A percentile compares a stretch with the other conserved stretches of the same genome.
phyloP scores from a whole-genome alignment of 2,329 filamentous ascomycete genomes.

The Saccharata proteae region DNA sequence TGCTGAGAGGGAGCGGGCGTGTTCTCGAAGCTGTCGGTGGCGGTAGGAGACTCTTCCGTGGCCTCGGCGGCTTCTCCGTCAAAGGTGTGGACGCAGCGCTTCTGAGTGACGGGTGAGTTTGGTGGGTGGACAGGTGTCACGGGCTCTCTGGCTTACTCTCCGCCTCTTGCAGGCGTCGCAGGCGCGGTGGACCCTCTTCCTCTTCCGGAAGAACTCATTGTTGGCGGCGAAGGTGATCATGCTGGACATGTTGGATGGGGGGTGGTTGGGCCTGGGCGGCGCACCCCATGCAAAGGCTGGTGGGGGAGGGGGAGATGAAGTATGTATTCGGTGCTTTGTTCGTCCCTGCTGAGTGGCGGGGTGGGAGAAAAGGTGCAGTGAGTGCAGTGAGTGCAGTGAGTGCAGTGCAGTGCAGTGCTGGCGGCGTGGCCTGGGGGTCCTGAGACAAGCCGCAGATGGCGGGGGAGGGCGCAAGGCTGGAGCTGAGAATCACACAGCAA shows the following conservation, averaged over 20 bases:
- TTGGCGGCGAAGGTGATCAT: constrained; percentile 35
- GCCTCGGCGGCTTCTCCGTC: constrained; percentile 19
- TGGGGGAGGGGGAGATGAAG: no score
- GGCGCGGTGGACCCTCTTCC: constrained; percentile 30
- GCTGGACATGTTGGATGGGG: constrained; percentile 21
- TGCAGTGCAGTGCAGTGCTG: no score
- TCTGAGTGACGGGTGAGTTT: constrained; percentile 15
- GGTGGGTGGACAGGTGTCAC: constrained; percentile 1
- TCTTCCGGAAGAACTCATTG: constrained; percentile 32
- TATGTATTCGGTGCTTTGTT: no score
- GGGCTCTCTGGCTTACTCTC: constrained; percentile 23
- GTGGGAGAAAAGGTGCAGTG: no score
- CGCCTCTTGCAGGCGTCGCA: constrained; percentile 34
- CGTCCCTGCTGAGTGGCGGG: no score
- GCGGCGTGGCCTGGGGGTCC: no score
- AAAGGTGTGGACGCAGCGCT: constrained; percentile 31
- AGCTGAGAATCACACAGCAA: no score
- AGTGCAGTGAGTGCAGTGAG: no score
- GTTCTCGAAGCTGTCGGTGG: no score
- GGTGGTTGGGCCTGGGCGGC: no score
- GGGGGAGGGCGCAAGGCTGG: no score
- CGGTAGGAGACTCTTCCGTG: background rate
- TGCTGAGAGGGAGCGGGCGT: background rate
- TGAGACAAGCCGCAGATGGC: no score
- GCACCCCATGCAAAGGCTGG: background rate